Evolutionary conservation across 164 flowering plant species (phyloP).

Genomic region (Sedum album): DNA sequence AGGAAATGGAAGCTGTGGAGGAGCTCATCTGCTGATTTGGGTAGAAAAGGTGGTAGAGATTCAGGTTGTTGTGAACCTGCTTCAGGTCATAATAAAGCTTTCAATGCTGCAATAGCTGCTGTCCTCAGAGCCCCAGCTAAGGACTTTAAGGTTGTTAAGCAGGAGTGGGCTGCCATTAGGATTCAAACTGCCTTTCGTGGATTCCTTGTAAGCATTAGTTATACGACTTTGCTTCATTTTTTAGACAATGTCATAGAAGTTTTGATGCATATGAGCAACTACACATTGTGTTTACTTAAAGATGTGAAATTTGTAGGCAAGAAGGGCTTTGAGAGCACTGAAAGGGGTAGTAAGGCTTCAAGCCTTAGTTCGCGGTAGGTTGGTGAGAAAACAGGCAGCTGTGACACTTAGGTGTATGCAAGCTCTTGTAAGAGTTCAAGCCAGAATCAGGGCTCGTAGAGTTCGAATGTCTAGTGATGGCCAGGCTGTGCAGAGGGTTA

Average conservation of each 20-base stretch:
- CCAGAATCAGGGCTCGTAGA: slow-evolving; percentile 79
- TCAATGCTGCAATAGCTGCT: slow-evolving; percentile 69
- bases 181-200: slow-evolving; percentile 93
- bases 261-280: too few species aligned
- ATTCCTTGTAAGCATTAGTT: slow-evolving; percentile 24
- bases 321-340: slow-evolving; percentile 72
- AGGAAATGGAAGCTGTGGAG: slow-evolving; percentile 66
- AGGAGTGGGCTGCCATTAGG: slow-evolving; percentile 95
- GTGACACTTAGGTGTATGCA: slow-evolving; percentile 88
- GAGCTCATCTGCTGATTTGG: slow-evolving; percentile 42
- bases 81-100: slow-evolving; percentile 27
- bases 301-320: slow-evolving; percentile 35
- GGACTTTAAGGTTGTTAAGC: slow-evolving; percentile 60
- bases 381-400: slow-evolving; percentile 87
- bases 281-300: background rate
- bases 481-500: slow-evolving; percentile 70
- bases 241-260: background rate
- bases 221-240: background rate
- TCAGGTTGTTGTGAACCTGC: slow-evolving; percentile 35
- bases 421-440: slow-evolving; percentile 86
- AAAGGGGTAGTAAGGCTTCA: slow-evolving; percentile 82
- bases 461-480: slow-evolving; percentile 91
- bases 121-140: slow-evolving; percentile 75
- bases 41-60: slow-evolving; percentile 28
- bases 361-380: slow-evolving; percentile 74